Conservation (phyloP, 1,139 yeast genomes). For the Lodderomyces elongisporus region DNA sequence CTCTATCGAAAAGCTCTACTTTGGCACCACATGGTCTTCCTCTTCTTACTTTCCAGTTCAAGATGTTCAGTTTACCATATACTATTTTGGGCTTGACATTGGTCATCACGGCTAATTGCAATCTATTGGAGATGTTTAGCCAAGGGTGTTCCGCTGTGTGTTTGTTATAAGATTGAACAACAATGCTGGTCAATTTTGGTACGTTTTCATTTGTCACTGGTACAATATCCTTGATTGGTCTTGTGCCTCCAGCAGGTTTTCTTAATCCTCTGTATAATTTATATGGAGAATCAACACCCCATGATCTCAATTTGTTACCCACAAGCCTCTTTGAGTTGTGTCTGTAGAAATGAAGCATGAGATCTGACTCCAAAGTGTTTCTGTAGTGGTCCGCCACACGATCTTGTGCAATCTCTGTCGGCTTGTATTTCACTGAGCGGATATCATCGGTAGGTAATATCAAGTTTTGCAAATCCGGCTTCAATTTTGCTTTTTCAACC, state of each 20-base stretch:
- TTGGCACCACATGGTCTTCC: constrained; percentile 94
- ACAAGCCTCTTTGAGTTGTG: constrained; percentile 52
- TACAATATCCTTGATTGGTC: constrained; percentile 67
- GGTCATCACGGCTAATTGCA: constrained; percentile 89
- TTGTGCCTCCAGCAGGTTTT: constrained; percentile 61
- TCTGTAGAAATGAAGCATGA: constrained; percentile 69
- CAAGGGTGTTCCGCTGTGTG: constrained; percentile 71
- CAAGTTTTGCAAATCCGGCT: constrained; percentile 65
- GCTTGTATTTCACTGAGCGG: constrained; percentile 71
- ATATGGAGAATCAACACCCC: constrained; percentile 90
- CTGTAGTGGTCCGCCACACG: constrained; percentile 74
- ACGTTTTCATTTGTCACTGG: constrained; percentile 63
- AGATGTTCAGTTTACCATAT: constrained; percentile 73
- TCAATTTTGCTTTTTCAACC: constrained; percentile 63
- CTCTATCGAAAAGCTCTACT: constrained; percentile 70
- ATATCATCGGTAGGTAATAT: constrained; percentile 66
- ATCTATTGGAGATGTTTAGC: constrained; percentile 70
- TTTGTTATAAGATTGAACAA: constrained; percentile 71
- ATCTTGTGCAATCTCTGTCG: constrained; percentile 68
- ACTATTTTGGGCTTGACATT: constrained; percentile 77
- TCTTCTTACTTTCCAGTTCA: constrained; percentile 81
- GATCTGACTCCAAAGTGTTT: constrained; percentile 69
- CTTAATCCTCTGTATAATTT: constrained; percentile 73
- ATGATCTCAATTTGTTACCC: constrained; percentile 73
- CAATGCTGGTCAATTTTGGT: constrained; percentile 63